These are phyloP conservation scores for Aspergillus nanangensis DNA, from an alignment of 495 filamentous ascomycete species.

Conservation along the genomic window DNA sequence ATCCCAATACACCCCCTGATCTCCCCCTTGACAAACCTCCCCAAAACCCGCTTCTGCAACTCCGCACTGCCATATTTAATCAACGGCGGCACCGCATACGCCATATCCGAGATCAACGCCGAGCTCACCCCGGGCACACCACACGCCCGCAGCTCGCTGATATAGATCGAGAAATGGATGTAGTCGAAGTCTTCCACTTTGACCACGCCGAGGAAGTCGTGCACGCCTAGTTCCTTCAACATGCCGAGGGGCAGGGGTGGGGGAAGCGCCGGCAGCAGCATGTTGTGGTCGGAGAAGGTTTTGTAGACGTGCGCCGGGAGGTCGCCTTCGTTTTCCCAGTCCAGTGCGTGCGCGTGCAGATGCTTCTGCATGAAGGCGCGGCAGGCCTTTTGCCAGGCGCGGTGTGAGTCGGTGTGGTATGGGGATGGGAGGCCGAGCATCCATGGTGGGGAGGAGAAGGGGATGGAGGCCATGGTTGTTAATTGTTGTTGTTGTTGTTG, in stretches of 20 bases:
- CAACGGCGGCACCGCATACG: constrained; percentile 67
- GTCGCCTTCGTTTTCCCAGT: constrained; percentile 60
- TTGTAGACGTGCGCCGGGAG: constrained; percentile 59
- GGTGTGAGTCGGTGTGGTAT: constrained; percentile 60
- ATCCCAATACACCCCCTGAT: constrained; percentile 71
- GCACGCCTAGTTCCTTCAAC: constrained; percentile 60
- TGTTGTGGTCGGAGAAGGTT: constrained; percentile 57
- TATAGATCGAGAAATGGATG: constrained; percentile 63
- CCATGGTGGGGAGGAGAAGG: constrained; percentile 72
- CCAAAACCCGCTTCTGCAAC: constrained; percentile 60
- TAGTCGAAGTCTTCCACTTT: constrained; percentile 74
- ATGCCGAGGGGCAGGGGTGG: constrained; percentile 63
- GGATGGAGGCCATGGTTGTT: constrained; percentile 36
- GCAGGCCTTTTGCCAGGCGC: constrained; percentile 61
- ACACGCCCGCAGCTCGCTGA: constrained; percentile 52
- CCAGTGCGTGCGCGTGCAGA: constrained; percentile 55
- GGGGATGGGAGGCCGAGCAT: constrained; percentile 64
- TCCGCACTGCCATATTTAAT: constrained; percentile 59
- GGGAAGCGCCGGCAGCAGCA: constrained; percentile 61
- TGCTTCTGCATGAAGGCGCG: constrained; percentile 59
- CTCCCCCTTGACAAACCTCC: constrained; percentile 58
- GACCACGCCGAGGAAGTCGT: constrained; percentile 56
- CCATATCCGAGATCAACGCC: constrained; percentile 60
- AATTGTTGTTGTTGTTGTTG: too few relatives aligned
- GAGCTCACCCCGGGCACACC: constrained; percentile 53